These are phyloP conservation scores for Durusdinium trenchii DNA, from an alignment of 73 alveolate species.

Conservation along the genomic window DNA sequence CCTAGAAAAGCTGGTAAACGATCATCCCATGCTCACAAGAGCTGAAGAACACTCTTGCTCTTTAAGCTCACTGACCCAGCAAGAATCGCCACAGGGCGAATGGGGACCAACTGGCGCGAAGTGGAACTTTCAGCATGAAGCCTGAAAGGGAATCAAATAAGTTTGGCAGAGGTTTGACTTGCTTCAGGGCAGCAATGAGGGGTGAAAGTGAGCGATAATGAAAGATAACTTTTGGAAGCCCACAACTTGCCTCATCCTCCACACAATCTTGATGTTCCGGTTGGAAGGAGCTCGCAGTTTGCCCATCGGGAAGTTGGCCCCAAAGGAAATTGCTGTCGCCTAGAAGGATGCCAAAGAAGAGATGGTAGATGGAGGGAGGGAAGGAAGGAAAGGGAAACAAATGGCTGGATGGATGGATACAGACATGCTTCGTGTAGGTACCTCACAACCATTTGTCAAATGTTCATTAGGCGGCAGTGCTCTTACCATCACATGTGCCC, in stretches of 20 bases:
- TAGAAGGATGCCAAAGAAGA: neutral
- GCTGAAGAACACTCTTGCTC: neutral
- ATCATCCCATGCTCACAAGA: no score
- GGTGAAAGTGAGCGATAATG: no score
- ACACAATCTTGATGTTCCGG: neutral
- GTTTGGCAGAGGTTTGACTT: no score
- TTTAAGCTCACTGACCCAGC: neutral
- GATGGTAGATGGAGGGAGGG: neutral
- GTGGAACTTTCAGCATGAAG: neutral
- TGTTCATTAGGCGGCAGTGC: neutral
- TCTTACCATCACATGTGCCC: neutral
- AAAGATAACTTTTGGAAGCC: neutral
- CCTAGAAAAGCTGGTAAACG: no score
- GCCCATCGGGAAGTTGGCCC: neutral
- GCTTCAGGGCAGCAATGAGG: no score
- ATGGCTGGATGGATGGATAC: neutral
- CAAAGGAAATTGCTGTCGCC: neutral
- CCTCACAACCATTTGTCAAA: neutral
- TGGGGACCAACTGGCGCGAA: neutral
- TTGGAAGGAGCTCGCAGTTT: neutral
- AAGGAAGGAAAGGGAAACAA: neutral
- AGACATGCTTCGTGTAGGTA: neutral
- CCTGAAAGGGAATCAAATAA: neutral
- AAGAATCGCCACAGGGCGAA: neutral
- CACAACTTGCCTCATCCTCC: neutral